Evolutionary conservation across 2,329 filamentous ascomycete genomes (phyloP), one percentile per base, ranked within the genome.

Genomic region (Zalaria sp.): DNA sequence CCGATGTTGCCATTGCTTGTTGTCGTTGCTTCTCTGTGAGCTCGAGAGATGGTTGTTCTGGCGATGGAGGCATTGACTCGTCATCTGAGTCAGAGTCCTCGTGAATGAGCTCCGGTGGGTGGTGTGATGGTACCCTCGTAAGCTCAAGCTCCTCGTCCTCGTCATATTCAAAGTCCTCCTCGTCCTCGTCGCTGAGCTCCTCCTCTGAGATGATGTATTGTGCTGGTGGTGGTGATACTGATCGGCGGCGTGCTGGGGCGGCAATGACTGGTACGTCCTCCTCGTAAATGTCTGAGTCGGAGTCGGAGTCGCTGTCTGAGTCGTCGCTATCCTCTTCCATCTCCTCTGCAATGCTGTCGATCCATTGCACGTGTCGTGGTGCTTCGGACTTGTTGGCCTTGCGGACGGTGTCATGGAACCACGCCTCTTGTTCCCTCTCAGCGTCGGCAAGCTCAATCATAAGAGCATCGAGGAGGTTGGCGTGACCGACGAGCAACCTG

Each of bases 341-440:
- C 58, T 84, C 80, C 62, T 88, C 83, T 46, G 75, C 71, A 48
- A 88, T 74, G 43, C 75, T 72, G 61, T 93, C 84, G 56, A 84
- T 83, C 85, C 86, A 94, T 71, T 89, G 82, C 53, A 93, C 77
- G 67, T 84, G 84, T 61, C 75, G 76, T 48, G 68, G 59, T 51
- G 83, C 74, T 51, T 81, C 71, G 27, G 61, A 51, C 57, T 63
- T 72, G 59, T 71, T 71, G 52, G 83, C 83, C 57, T 81, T 83
- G 60, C 77, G 80, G 64, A 95, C 84, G 47, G 86, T 91, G 63
- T 87, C 82, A 76, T 95, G 93, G 80, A 95, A 96, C 88, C 88
- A 95, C 51, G 77, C 81, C 67, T 96, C 89, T 67, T 96, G 91
- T 64, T 95, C 87, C 54, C 80, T 78, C 72, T 96, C 91, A 58